phyloP scores from a whole-genome alignment of 129 eudicot genomes.

The Pseudognaphalium luteoalbum region DNA sequence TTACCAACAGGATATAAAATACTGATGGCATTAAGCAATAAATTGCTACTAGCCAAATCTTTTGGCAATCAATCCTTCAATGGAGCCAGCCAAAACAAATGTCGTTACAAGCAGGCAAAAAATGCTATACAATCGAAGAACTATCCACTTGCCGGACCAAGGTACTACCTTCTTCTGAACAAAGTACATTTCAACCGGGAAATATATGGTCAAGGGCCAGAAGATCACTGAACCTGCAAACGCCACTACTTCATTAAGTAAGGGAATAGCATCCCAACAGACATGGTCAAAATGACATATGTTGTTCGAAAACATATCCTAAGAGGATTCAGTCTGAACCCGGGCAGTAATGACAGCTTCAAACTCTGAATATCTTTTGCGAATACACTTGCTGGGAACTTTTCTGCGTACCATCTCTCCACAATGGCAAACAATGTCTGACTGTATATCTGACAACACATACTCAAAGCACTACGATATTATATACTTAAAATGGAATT shows the following conservation, averaged over 20 bases:
- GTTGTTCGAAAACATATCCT: conserved; percentile 55
- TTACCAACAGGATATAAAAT: too few relatives aligned
- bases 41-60: conserved; percentile 32
- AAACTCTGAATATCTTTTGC: conserved; percentile 24
- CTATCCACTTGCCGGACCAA: conserved; percentile 50
- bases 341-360: conserved; percentile 36
- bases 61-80: conserved; percentile 50
- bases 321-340: conserved; percentile 43
- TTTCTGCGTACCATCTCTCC: conserved; percentile 55
- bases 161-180: conserved; percentile 42
- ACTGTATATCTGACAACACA: conserved; percentile 51
- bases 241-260: conserved; percentile 63
- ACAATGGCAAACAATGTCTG: conserved; percentile 62
- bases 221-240: conserved; percentile 59
- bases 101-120: conserved; percentile 39
- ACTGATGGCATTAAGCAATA: too few relatives aligned
- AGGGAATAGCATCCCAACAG: conserved; percentile 49
- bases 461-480: not conserved
- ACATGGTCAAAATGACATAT: conserved; percentile 41
- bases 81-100: conserved; percentile 51
- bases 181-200: conserved; percentile 61
- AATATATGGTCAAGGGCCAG: conserved; percentile 64
- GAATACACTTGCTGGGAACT: conserved; percentile 48
- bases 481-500: too few relatives aligned
- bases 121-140: conserved; percentile 40